Evolutionary conservation across 1,284 basidiomycete species (phyloP), one percentile per base, ranked within the genome.

Genomic region (Trichosporon inkin): DNA sequence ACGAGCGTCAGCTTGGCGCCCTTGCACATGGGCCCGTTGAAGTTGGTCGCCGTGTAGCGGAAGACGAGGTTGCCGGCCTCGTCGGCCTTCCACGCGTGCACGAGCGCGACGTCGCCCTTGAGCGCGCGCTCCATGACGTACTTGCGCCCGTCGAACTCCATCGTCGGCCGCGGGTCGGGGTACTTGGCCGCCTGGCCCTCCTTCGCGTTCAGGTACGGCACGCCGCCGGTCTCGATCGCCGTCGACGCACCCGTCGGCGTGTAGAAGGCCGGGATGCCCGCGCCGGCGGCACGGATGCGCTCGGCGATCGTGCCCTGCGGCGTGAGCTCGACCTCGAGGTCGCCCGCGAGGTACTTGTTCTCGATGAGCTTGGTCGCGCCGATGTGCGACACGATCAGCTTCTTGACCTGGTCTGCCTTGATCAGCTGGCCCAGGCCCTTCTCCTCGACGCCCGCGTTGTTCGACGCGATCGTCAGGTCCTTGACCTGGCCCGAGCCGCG

Each of bases 211-310:
- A 86, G 82, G 65, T 86, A 82, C 19, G 89, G 88, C 66, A 92
- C 89, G 8, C 85, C 60, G 82, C 80, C 77, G 14, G 63, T 57
- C 55, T 91, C 88, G 1, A 90, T 84, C 2, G 89, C 88, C 14
- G 90, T 92, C 16, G 84, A 85, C 17, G 86, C 88, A 24, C 92
- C 93, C 1, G 93, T 95, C 1, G 92, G 92, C 1, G 92, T 97
- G 79, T 84, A 97, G 82, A 97, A 95, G 7, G 89, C 93, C 4
- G 93, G 93, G 63, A 95, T 92, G 57, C 93, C 93, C 17, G 91
- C 90, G 3, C 90, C 93, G 58, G 92, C 90, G 5, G 93, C 90
- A 28, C 93, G 86, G 62, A 94, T 83, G 60, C 92, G 86, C 72
- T 95, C 94, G 14, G 88, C 87, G 24, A 97, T 84, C 10, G 90